Evolutionary conservation across 306 rosid genomes (phyloP), one percentile per base, ranked within the genome.

Genomic region (Benincasa hispida): DNA sequence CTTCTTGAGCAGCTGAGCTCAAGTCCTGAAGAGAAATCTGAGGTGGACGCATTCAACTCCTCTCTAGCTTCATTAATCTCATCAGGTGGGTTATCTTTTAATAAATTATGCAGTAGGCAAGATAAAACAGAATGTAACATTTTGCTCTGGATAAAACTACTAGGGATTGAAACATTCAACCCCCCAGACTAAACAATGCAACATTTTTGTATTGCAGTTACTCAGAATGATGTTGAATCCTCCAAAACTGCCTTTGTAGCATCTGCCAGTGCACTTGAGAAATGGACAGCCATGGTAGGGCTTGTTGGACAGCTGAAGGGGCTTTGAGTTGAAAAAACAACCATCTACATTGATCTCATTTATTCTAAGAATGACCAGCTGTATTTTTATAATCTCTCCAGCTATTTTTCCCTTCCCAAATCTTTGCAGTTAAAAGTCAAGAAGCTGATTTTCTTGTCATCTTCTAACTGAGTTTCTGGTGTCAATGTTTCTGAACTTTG

Each of bases 161-260:
- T 19, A 42, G 7, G 75, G 6, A 10, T 25, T 63, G 45, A 78
- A 24, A 1, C 53, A 34, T 54, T 51, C 68, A 34, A 18, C 27
- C 25, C 30, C 11, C 45, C 39, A 54, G 58, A 50, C 57, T 32
- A 55, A 72, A 63, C 60, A 19, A 0, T 39, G 6, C 8, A 27
- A 19, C 30, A 42, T 27, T 56, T 60, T 81, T 79, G 59, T 27
- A 74, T 41, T 83, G 87, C 91, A 92, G 97, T 95, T 51, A 79
- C 89, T 60, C 45, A 63, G 77, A 95, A 89, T 57, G 99, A 95
- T 76, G 86, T 81, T 32, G 89, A 92, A 73, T 88, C 97, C 77
- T 95, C 99, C 82, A 95, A 92, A 86, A 45, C 80, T 69, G 98
- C 96, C 45, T 92, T 95, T 80, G 98, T 90, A 81, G 79, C 88